These are phyloP conservation scores for Ilyonectria robusta DNA, from an alignment of 2,329 filamentous ascomycete species.

Conservation along the genomic window DNA sequence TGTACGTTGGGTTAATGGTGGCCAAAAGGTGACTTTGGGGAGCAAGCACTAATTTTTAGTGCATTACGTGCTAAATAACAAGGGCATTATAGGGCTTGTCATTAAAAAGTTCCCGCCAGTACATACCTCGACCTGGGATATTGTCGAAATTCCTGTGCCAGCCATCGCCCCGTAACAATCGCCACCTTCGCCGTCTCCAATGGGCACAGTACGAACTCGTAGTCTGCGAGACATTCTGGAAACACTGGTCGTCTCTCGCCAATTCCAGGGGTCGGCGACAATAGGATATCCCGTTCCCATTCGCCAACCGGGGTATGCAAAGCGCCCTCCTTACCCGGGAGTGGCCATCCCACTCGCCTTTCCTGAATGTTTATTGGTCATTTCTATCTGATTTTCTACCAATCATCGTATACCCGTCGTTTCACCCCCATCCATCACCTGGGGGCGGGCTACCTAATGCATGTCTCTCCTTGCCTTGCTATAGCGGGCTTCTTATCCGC, in stretches of 20 bases:
- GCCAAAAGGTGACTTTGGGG: no score
- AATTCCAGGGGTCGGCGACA: conserved; percentile 18
- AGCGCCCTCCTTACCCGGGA: conserved; percentile 38
- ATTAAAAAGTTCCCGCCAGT: no score
- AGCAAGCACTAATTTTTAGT: no score
- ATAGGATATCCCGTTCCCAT: conserved; percentile 31
- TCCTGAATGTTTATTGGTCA: conserved; percentile 38
- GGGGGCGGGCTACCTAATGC: conserved; percentile 37
- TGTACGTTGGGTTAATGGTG: no score
- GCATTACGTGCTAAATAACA: no score
- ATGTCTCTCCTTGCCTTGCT: conserved; percentile 40
- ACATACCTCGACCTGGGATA: no score
- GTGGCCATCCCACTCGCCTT: conserved; percentile 32
- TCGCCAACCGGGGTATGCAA: conserved; percentile 40
- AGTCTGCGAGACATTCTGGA: conserved; percentile 36
- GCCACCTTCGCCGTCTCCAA: conserved; percentile 17
- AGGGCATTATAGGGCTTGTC: no score
- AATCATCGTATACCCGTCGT: conserved; percentile 40
- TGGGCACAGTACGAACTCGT: conserved; percentile 17
- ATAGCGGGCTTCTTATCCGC: conserved; percentile 35
- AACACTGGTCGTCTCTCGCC: conserved; percentile 26
- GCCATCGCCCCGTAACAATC: conserved; percentile 2
- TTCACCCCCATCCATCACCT: conserved; percentile 43
- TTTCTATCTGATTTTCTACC: conserved; percentile 40
- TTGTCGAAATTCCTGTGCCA: no score